A percentile compares a stretch with the other conserved stretches of the same genome.
Conservation (phyloP, 208 protist species). For the Tritrichomonas musculus region DNA sequence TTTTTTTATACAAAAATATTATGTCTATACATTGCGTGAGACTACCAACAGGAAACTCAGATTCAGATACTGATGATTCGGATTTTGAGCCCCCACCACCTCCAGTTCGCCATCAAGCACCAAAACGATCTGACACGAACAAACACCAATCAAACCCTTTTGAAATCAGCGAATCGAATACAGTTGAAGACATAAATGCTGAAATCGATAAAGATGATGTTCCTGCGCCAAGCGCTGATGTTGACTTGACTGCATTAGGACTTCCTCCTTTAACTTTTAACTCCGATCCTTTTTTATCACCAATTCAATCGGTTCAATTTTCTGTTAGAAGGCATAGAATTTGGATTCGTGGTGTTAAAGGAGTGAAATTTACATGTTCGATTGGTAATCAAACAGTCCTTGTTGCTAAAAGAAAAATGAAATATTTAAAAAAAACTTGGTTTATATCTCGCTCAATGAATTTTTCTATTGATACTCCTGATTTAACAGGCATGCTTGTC, state of each 20-base stretch:
- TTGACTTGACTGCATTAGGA: not conserved
- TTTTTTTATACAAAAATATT: too few species aligned
- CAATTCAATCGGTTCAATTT: not conserved
- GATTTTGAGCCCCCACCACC: not conserved
- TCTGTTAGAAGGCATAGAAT: not conserved
- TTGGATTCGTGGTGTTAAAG: not conserved
- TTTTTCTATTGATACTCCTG: not conserved
- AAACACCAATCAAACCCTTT: too few species aligned
- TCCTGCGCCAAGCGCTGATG: too few species aligned
- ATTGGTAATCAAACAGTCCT: not conserved
- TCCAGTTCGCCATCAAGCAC: too few species aligned
- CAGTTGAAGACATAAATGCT: too few species aligned
- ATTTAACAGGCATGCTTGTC: not conserved
- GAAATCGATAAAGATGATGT: too few species aligned
- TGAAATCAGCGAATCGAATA: too few species aligned
- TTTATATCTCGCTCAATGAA: not conserved
- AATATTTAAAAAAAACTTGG: constrained; percentile 23
- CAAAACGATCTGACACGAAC: too few species aligned
- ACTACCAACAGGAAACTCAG: not conserved
- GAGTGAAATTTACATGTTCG: not conserved
- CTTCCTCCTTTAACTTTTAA: not conserved
- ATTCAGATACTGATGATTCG: not conserved
- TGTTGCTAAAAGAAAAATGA: constrained; percentile 13
- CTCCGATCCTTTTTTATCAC: constrained; percentile 1
- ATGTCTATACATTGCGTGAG: not conserved